Base-by-base conservation (phyloP, 495 filamentous ascomycete genomes). In the Penicillium silybi region DNA sequence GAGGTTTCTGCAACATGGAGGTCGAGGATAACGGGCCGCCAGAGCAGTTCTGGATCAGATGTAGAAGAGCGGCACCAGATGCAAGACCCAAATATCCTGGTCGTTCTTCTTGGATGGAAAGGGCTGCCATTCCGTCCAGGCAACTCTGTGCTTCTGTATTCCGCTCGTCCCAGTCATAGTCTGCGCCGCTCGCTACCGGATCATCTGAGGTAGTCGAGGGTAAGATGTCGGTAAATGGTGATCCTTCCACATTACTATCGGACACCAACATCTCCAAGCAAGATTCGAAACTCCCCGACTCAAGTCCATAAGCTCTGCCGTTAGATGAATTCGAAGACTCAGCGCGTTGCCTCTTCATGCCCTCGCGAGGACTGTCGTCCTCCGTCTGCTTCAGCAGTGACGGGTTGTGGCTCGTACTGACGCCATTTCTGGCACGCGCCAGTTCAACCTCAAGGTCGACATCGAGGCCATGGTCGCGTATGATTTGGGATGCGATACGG, bases 81-180 rank as follows among this genome's bases (percentile, higher is more conserved):
- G 46, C 46, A 11, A 48, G 20, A n/a, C 46, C 46, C 4, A 48
- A 22, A 15, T 48, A 48, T 10, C 46, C 46, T 4, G 46, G 46
- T 13, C 46, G 34, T 48, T 39, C 46, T 27, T 40, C 46, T 48
- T 48, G 27, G 35, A 48, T 48, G 3, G 46, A 48, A 3, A 48
- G 20, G 10, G 46, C 46, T 8, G 46, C 46, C 46, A 48, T 48
- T 18, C 46, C 46, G 13, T 48, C 46, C 6, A 48, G 19, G n/a
- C 46, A 48, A 20, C 46, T 48, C 35, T 48, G 46, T 17, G 46
- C 46, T 40, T 48, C 46, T 3, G 46, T 48, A 26, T 48, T 35
- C 15, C 46, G 32, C 20, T 48, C 46, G 13, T 48, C 46, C 46
- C 46, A 48, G 46, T 48, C 46, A 39, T 48, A 48, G 23, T 48